Percentiles rank a stretch among this genome's conserved stretches.
Evolutionary conservation across 2,329 filamentous ascomycete genomes (phyloP).

Genomic region (Decorospora gaudefroyi): DNA sequence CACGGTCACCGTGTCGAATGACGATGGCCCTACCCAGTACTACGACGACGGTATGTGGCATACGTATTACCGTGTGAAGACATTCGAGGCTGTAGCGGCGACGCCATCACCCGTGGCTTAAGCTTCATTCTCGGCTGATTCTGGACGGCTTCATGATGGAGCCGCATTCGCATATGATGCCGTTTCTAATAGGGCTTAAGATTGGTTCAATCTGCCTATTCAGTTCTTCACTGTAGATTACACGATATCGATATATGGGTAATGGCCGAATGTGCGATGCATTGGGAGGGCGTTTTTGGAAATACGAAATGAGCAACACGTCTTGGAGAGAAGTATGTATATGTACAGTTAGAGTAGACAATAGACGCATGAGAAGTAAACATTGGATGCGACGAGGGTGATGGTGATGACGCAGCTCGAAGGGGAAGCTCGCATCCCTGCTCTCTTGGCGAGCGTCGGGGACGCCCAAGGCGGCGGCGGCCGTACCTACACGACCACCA

Average conservation of each 20-base stretch:
- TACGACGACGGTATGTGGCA: slow-evolving; percentile 55
- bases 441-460: slow-evolving; percentile 32
- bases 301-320: slow-evolving; percentile 3
- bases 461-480: slow-evolving; percentile 30
- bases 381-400: not conserved
- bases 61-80: slow-evolving; percentile 49
- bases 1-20: slow-evolving; percentile 37
- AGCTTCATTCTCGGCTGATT: not conserved
- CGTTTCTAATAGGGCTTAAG: slow-evolving; percentile 1
- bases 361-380: not conserved
- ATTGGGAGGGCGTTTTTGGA: slow-evolving; percentile 24
- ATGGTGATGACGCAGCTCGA: slow-evolving; percentile 36
- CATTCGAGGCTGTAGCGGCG: slow-evolving; percentile 24
- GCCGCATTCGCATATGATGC: too few relatives aligned
- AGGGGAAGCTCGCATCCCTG: slow-evolving; percentile 35
- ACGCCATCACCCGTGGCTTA: slow-evolving; percentile 1
- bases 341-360: slow-evolving; percentile 7
- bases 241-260: slow-evolving; percentile 12
- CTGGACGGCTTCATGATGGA: not conserved
- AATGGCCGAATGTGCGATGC: slow-evolving; percentile 12
- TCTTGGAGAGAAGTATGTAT: slow-evolving; percentile 1
- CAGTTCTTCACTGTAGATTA: slow-evolving; percentile 8
- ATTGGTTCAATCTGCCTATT: slow-evolving; percentile 9
- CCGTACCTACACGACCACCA: slow-evolving; percentile 28
- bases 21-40: slow-evolving; percentile 42